Evolutionary conservation across 225 moss, liverwort and hornwort genomes (phyloP).

Genomic region (Marchantia polymorpha): DNA sequence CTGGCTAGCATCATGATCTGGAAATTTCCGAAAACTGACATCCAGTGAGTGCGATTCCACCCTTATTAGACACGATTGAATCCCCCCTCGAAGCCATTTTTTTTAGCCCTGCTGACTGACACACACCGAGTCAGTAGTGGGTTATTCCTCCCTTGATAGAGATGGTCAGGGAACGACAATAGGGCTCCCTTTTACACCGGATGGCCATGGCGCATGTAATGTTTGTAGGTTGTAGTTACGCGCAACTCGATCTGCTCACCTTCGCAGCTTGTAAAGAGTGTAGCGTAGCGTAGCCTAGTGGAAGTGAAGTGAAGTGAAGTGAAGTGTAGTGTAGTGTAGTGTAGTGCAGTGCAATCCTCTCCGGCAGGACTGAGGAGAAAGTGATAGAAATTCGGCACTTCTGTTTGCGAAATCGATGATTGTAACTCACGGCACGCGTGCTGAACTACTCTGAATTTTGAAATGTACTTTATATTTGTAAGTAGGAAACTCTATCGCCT

Average conservation of each 20-base stretch:
- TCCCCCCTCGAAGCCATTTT: not conserved
- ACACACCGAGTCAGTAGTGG: not conserved
- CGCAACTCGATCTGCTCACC: slow-evolving; percentile 1
- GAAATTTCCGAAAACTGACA: not conserved
- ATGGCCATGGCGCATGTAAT: not conserved
- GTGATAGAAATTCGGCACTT: slow-evolving; percentile 11
- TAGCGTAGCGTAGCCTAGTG: too few relatives aligned
- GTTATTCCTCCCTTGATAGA: not conserved
- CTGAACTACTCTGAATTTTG: slow-evolving; percentile 7
- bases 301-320: too few relatives aligned
- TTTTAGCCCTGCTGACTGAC: slow-evolving; percentile 1
- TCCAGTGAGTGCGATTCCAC: slow-evolving; percentile 21
- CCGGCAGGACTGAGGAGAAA: slow-evolving; percentile 3
- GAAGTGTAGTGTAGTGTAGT: not conserved
- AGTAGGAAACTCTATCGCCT: not conserved
- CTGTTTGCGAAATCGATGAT: not conserved
- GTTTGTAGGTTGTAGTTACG: not conserved
- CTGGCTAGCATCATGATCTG: slow-evolving; percentile 22
- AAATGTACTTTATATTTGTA: not conserved
- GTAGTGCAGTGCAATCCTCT: not conserved
- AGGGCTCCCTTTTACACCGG: not conserved
- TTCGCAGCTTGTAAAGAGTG: slow-evolving; percentile 1
- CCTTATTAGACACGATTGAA: slow-evolving; percentile 15
- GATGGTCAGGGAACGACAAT: slow-evolving; percentile 16
- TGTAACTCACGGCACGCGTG: slow-evolving; percentile 3